Conservation (phyloP, 352 stramenopile genomes). For the Phytophthora colocasiae region DNA sequence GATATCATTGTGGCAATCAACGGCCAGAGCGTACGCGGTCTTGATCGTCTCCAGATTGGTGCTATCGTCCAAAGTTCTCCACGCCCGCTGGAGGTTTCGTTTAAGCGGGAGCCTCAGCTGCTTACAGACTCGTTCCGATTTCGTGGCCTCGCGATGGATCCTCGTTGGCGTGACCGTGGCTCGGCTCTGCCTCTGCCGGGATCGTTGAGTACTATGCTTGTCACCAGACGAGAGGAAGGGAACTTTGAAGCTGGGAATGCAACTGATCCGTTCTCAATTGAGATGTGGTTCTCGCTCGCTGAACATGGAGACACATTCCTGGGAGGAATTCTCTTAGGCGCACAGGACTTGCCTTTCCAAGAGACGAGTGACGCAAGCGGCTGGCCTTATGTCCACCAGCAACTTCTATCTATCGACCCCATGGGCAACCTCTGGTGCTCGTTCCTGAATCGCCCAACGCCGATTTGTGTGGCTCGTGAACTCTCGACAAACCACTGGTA, state of each 20-base stretch:
- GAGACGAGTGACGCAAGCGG: conserved; percentile 40
- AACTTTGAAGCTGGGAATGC: conserved; percentile 22
- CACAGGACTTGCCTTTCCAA: conserved; percentile 60
- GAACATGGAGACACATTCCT: conserved; percentile 61
- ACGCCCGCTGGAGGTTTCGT: conserved; percentile 66
- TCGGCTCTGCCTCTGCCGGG: conserved; percentile 55
- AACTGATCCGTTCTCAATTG: conserved; percentile 55
- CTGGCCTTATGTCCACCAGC: conserved; percentile 68
- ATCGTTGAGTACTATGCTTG: conserved; percentile 50
- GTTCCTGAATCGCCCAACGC: conserved; percentile 55
- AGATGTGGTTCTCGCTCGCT: conserved; percentile 74
- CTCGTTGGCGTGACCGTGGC: conserved; percentile 65
- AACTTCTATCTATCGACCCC: conserved; percentile 68
- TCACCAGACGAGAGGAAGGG: conserved; percentile 15
- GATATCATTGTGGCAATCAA: conserved; percentile 79
- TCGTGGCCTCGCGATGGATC: conserved; percentile 55
- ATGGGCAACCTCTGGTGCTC: conserved; percentile 67
- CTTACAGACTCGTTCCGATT: conserved; percentile 72
- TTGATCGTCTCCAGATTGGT: conserved; percentile 69
- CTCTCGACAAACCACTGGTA: conserved; percentile 70
- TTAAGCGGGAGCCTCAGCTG: conserved; percentile 52
- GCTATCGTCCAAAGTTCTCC: conserved; percentile 64
- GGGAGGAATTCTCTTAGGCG: conserved; percentile 67
- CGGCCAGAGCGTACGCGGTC: conserved; percentile 55
- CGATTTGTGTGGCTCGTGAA: conserved; percentile 57